Conservation (phyloP, 2,329 filamentous ascomycete species). For the Canariomyces notabilis region DNA sequence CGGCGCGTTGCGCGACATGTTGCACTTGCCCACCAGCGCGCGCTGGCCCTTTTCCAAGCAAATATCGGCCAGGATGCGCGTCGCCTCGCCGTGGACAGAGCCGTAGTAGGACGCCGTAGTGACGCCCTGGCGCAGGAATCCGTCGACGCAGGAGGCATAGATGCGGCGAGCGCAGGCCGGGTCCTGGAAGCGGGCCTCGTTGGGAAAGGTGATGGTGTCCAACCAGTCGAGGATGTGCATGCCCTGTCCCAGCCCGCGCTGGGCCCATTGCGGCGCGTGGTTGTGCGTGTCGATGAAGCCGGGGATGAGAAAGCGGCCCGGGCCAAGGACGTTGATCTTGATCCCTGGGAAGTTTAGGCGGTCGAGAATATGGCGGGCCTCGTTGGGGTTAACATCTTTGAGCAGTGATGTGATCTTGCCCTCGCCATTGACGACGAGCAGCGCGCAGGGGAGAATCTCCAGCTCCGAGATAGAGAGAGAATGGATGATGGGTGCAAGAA, state of each 20-base stretch:
- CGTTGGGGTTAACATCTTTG: slow-evolving; percentile 17
- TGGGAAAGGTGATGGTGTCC: slow-evolving; percentile 57
- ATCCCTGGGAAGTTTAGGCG: slow-evolving; percentile 11
- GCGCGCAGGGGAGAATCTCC: slow-evolving; percentile 15
- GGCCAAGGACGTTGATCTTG: slow-evolving; percentile 15
- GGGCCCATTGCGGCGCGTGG: slow-evolving; percentile 56
- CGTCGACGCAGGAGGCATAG: slow-evolving; percentile 50
- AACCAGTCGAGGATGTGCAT: slow-evolving; percentile 60
- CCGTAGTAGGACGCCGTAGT: slow-evolving; percentile 59
- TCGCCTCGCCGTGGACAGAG: slow-evolving; percentile 51
- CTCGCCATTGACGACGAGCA: slow-evolving; percentile 20
- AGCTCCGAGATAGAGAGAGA: slow-evolving; percentile 14
- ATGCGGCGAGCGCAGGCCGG: slow-evolving; percentile 45
- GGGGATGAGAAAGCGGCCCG: slow-evolving; percentile 50
- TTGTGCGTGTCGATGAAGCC: slow-evolving; percentile 64
- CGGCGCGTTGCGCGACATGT: slow-evolving; percentile 55
- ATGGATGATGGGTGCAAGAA: slow-evolving; percentile 19
- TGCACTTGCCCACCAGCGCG: slow-evolving; percentile 58
- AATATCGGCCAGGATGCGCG: slow-evolving; percentile 50
- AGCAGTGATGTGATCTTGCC: slow-evolving; percentile 27
- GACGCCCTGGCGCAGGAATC: slow-evolving; percentile 56
- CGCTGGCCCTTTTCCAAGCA: slow-evolving; percentile 51
- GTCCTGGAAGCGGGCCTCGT: slow-evolving; percentile 57
- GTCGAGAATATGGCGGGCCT: slow-evolving; percentile 4
- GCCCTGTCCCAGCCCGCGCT: slow-evolving; percentile 45